Percentiles rank a stretch among this genome's conserved stretches.
Evolutionary conservation across 2,329 filamentous ascomycete genomes (phyloP).

Genomic region (Fusarium oligoseptatum): DNA sequence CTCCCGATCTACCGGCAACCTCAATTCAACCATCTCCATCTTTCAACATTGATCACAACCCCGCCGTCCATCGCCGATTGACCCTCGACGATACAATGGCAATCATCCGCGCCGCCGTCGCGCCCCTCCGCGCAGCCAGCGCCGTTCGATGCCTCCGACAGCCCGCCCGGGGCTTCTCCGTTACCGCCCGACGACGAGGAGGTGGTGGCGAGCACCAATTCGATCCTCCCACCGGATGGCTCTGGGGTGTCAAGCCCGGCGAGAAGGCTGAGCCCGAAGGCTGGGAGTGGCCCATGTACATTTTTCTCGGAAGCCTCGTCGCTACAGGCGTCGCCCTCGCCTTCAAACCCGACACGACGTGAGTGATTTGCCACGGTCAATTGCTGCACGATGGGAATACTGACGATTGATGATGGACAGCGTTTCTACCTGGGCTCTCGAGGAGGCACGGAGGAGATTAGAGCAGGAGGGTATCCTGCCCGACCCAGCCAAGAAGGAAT

Average conservation of each 20-base stretch:
- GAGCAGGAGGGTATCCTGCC: constrained; percentile 95
- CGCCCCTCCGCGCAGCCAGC: constrained; percentile 54
- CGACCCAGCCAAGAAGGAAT: constrained; percentile 74
- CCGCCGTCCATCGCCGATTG: constrained; percentile 41
- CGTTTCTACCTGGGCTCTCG: constrained; percentile 99
- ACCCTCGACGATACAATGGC: constrained; percentile 48
- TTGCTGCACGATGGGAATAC: constrained; percentile 22
- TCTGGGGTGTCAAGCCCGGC: constrained; percentile 93
- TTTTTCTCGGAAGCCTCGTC: constrained; percentile 83
- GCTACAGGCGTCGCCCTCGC: constrained; percentile 85
- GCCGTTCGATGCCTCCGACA: constrained; percentile 55
- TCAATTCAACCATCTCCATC: constrained; percentile 40
- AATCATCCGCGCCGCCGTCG: constrained; percentile 53
- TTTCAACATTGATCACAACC: constrained; percentile 47
- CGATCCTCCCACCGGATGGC: constrained; percentile 91
- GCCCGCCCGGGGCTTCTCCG: constrained; percentile 58
- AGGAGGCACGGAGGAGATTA: constrained; percentile 94
- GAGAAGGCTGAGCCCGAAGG: constrained; percentile 97
- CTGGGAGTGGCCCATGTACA: constrained; percentile 90
- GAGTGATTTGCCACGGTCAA: constrained; percentile 62
- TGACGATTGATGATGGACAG: constrained; percentile 63
- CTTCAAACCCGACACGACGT: constrained; percentile 99
- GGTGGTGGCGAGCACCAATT: constrained; percentile 77
- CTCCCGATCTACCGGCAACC: constrained; percentile 44
- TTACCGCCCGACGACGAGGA: constrained; percentile 58